Percentiles rank a stretch among this genome's conserved stretches.
phyloP scores from a whole-genome alignment of 257 asterid species.

The Verbena officinalis region DNA sequence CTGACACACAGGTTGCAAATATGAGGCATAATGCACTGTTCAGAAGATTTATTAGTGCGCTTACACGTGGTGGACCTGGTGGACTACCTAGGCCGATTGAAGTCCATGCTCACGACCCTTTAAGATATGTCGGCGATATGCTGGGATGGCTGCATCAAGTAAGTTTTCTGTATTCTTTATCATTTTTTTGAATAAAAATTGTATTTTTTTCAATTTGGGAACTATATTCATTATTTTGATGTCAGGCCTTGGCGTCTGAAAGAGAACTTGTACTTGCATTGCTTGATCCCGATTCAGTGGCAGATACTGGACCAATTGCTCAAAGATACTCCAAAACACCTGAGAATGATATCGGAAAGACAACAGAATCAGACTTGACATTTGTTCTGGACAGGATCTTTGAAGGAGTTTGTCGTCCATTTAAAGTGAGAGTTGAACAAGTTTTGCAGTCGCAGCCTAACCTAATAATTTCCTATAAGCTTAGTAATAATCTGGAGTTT shows the following conservation, averaged over 20 bases:
- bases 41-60: constrained; percentile 98
- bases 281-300: constrained; percentile 84
- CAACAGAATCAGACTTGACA: constrained; percentile 80
- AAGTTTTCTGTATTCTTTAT: constrained; percentile 6
- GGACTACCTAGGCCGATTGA: constrained; percentile 98
- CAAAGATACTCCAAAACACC: constrained; percentile 51
- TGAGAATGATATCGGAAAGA: constrained; percentile 58
- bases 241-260: constrained; percentile 97
- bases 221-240: constrained; percentile 23
- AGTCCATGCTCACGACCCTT: constrained; percentile 99
- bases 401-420: constrained; percentile 99
- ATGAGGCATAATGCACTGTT: constrained; percentile 98
- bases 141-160: constrained; percentile 99
- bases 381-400: constrained; percentile 95
- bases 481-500: constrained; percentile 87
- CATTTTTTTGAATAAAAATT: not conserved
- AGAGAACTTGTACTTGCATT: constrained; percentile 94
- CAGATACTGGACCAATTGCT: constrained; percentile 75
- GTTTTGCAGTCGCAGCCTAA: constrained; percentile 97
- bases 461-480: constrained; percentile 86
- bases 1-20: constrained; percentile 76
- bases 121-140: constrained; percentile 98
- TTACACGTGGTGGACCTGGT: constrained; percentile 99
- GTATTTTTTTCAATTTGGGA: constrained; percentile 15
- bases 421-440: constrained; percentile 97